Evolutionary conservation across 2,329 filamentous ascomycete species (phyloP).

Genomic region (Beauveria scarabaeidicola): DNA sequence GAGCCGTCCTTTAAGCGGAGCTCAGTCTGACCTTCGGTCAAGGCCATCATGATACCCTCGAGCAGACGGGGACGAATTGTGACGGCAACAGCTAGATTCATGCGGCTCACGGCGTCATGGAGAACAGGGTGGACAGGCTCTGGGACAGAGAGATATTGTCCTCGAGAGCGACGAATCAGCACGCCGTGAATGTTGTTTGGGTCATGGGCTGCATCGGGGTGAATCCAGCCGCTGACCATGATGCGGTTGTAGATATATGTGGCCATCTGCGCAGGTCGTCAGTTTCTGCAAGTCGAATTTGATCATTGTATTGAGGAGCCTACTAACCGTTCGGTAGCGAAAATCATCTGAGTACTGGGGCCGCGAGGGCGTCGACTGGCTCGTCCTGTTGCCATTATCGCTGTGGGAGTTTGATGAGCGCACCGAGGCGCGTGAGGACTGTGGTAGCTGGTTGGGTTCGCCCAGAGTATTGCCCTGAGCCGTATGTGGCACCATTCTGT

Average conservation of each 20-base stretch:
- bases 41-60: conserved; percentile 32
- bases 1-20: conserved; percentile 33
- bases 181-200: conserved; percentile 25
- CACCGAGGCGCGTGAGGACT: background rate
- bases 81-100: conserved; percentile 38
- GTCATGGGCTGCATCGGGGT: conserved; percentile 11
- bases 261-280: conserved; percentile 20
- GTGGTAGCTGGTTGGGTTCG: background rate
- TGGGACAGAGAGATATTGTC: conserved; percentile 34
- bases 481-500: background rate
- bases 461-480: background rate
- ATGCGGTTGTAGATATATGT: conserved; percentile 22
- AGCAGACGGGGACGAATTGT: conserved; percentile 42
- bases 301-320: no score
- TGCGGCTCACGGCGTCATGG: conserved; percentile 32
- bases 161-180: conserved; percentile 29
- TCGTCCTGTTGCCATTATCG: background rate
- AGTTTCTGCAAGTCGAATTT: background rate
- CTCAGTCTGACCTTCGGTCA: conserved; percentile 33
- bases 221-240: conserved; percentile 23
- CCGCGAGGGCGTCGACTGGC: background rate
- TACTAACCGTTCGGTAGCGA: conserved; percentile 23
- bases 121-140: conserved; percentile 28
- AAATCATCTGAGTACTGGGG: conserved; percentile 21
- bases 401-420: background rate